Percentiles rank a stretch among this genome's conserved stretches.
Evolutionary conservation across 441 rosid species (phyloP).

Genomic region (Erysimum cheiri): DNA sequence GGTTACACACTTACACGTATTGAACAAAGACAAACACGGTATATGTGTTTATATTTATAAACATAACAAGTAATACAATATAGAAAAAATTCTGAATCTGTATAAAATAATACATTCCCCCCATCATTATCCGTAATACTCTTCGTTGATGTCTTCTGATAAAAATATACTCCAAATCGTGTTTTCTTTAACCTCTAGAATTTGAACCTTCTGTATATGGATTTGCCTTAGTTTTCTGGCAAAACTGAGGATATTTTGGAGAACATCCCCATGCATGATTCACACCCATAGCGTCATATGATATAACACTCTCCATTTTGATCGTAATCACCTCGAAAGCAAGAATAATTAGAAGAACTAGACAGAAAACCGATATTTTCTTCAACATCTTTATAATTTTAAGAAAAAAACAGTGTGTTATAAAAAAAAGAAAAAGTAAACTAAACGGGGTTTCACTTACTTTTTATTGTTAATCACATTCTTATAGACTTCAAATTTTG

Average conservation of each 20-base stretch:
- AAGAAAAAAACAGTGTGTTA: background rate
- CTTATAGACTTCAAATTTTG: background rate
- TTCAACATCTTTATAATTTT: constrained; percentile 21
- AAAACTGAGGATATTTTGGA: constrained; percentile 40
- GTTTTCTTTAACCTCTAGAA: background rate
- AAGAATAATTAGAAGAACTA: constrained; percentile 19
- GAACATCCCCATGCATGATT: constrained; percentile 45
- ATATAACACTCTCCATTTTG: constrained; percentile 23
- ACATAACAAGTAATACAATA: background rate
- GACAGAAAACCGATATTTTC: constrained; percentile 8
- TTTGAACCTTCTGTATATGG: constrained; percentile 32
- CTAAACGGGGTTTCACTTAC: background rate
- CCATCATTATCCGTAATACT: background rate
- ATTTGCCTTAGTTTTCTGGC: constrained; percentile 35
- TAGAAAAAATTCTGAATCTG: background rate
- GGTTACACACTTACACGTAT: too few species aligned
- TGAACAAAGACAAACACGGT: too few species aligned
- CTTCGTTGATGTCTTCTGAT: constrained; percentile 1
- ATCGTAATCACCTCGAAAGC: constrained; percentile 14
- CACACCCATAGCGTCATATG: constrained; percentile 14
- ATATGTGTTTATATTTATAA: too few species aligned
- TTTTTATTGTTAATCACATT: background rate
- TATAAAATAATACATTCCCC: background rate
- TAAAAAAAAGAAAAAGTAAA: background rate
- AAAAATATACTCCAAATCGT: background rate